phyloP scores from a whole-genome alignment of 2,329 filamentous ascomycete species.

The Proliferodiscus dingleyae region DNA sequence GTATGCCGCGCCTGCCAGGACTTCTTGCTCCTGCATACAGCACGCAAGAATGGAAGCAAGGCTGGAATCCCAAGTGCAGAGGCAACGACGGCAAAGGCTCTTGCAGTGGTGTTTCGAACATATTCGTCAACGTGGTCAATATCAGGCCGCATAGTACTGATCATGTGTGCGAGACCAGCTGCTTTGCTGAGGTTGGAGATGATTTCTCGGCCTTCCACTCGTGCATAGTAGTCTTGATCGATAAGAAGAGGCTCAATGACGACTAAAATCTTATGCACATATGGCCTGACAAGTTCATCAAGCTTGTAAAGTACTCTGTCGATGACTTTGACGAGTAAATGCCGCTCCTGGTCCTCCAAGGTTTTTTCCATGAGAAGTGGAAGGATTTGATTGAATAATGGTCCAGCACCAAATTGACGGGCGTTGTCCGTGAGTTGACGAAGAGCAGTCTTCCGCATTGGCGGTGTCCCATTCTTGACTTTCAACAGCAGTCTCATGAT shows the following conservation, averaged over 20 bases:
- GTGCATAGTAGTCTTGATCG: conserved; percentile 98
- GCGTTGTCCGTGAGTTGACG: conserved; percentile 97
- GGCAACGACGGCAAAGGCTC: conserved; percentile 95
- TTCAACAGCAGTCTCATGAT: conserved; percentile 96
- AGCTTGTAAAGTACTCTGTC: conserved; percentile 98
- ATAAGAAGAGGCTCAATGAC: conserved; percentile 99
- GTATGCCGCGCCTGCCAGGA: conserved; percentile 98
- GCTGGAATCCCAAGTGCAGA: conserved; percentile 94
- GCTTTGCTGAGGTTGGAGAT: conserved; percentile 98
- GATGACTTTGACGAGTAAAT: conserved; percentile 97
- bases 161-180: conserved; percentile 96
- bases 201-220: conserved; percentile 96
- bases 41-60: conserved; percentile 87
- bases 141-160: conserved; percentile 97
- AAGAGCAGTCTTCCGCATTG: conserved; percentile 96
- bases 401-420: conserved; percentile 86
- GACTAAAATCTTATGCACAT: conserved; percentile 96
- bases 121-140: conserved; percentile 99
- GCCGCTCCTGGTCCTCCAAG: conserved; percentile 93
- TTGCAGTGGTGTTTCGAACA: conserved; percentile 92
- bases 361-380: conserved; percentile 98
- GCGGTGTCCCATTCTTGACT: conserved; percentile 98
- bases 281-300: conserved; percentile 91
- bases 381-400: conserved; percentile 95
- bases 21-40: conserved; percentile 96